Evolutionary conservation across 2,329 filamentous ascomycete genomes (phyloP), one percentile per base, ranked within the genome.

Genomic region (Aphanocladium album): DNA sequence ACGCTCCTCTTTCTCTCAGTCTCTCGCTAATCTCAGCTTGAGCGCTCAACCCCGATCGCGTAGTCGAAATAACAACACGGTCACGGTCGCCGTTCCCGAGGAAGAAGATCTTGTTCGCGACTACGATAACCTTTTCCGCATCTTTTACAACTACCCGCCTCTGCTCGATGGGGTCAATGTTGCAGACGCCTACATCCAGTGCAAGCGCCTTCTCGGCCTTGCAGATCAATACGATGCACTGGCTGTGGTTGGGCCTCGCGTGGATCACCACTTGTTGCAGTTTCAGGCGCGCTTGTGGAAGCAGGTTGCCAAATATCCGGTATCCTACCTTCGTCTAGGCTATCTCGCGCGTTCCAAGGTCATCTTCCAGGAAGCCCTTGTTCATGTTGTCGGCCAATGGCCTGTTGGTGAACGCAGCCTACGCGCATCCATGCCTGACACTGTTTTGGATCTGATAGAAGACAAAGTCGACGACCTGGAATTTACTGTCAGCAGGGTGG

Each of bases 181-280:
- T 65, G 91, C 92, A 58, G 89, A 92, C 63, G 92, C 93, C 25
- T 97, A 97, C 71, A 88, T 95, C 47, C 91, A 97, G 74, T 96
- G 91, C 82, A 96, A 97, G 75, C 89, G 90, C 14, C 83, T 98
- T 2, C 83, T 98, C 45, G 85, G 86, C 14, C 81, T 97, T 19
- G 93, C 92, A n/a, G 93, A 97, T 74, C 91, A 95, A 79, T 97
- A 97, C 77, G 93, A 96, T 72, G 91, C 93, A 16, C 82, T 97
- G 14, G 82, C 87, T 33, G 91, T 97, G 17, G 91, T 96, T 9
- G 93, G 93, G 0, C 90, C 91, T 1, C 85, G 93, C 41, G 90
- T 97, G 49, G 93, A 97, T 74, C 93, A 98, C 76, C 93, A 98
- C 73, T 81, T 98, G 16, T 80, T 98, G 17, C 91, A 95, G 67